phyloP scores from a whole-genome alignment of 2,329 filamentous ascomycete species.

The Boeremia lycopersici region DNA sequence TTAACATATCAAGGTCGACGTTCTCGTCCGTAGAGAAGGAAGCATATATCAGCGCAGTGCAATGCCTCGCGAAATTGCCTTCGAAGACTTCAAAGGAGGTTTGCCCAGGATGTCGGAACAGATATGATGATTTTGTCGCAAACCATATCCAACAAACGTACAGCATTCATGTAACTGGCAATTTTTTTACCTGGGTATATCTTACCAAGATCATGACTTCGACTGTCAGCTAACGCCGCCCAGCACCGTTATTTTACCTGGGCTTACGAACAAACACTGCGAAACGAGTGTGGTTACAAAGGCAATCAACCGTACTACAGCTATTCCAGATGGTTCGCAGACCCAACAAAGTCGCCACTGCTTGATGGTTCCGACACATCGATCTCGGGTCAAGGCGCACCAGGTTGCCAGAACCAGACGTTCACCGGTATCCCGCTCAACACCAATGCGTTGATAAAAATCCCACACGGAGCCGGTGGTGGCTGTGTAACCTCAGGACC shows the following conservation, averaged over 20 bases:
- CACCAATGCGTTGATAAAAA: constrained; percentile 33
- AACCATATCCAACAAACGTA: constrained; percentile 46
- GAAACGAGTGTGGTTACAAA: constrained; percentile 52
- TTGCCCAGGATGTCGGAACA: constrained; percentile 41
- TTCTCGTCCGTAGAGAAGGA: constrained; percentile 32
- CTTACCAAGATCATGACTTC: constrained; percentile 6
- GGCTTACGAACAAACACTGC: constrained; percentile 50
- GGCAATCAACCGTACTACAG: constrained; percentile 55
- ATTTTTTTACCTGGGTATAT: constrained; percentile 47
- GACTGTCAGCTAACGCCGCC: background rate
- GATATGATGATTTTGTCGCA: constrained; percentile 47
- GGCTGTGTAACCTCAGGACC: constrained; percentile 61
- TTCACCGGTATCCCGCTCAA: constrained; percentile 26
- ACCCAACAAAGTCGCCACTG: constrained; percentile 56
- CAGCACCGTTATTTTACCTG: constrained; percentile 7
- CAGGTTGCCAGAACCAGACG: constrained; percentile 23
- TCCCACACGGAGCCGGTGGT: constrained; percentile 59
- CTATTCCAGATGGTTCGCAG: constrained; percentile 59
- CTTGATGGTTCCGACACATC: constrained; percentile 63
- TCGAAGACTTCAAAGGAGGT: constrained; percentile 26
- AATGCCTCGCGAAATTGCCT: constrained; percentile 38
- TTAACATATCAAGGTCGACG: constrained; percentile 8
- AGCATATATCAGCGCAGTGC: constrained; percentile 46
- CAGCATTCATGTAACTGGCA: constrained; percentile 43
- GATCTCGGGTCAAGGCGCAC: constrained; percentile 55